phyloP scores from a whole-genome alignment of 2,329 filamentous ascomycete species.

The Zymoseptoria passerinii region DNA sequence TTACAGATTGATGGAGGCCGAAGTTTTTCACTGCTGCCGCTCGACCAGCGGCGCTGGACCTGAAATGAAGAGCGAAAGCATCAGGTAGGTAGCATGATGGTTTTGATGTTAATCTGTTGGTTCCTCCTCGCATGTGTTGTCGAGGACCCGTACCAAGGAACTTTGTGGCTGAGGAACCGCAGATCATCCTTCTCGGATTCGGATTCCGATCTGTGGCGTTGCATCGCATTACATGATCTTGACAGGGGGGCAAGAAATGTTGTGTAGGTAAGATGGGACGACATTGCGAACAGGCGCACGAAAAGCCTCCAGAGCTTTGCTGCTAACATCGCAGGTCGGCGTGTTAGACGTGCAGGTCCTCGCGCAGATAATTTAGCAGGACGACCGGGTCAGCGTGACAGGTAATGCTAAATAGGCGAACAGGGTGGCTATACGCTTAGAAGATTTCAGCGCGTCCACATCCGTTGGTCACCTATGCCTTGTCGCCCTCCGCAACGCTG shows the following conservation, averaged over 20 bases:
- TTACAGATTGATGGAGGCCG: not conserved
- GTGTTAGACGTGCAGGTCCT: too few relatives aligned
- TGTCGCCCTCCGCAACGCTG: constrained; percentile 10
- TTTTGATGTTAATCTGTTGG: not conserved
- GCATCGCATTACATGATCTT: not conserved
- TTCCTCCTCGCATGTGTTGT: not conserved
- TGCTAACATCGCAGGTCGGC: too few relatives aligned
- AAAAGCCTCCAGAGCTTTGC: too few relatives aligned
- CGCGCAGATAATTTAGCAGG: too few relatives aligned
- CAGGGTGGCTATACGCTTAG: not conserved
- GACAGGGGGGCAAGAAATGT: too few relatives aligned
- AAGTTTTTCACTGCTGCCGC: not conserved
- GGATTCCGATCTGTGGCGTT: not conserved
- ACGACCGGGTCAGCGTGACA: too few relatives aligned
- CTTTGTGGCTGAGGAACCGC: not conserved
- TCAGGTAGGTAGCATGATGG: not conserved
- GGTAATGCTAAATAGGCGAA: too few relatives aligned
- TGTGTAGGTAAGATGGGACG: too few relatives aligned
- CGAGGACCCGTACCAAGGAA: not conserved
- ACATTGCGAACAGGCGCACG: too few relatives aligned
- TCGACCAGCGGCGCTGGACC: not conserved
- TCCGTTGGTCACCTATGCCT: constrained; percentile 1
- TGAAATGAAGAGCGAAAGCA: not conserved
- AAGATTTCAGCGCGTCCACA: not conserved
- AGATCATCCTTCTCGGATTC: not conserved